These are phyloP conservation scores for Fusarium sp. DNA, from an alignment of 2,329 filamentous ascomycete species.

Conservation along the genomic window DNA sequence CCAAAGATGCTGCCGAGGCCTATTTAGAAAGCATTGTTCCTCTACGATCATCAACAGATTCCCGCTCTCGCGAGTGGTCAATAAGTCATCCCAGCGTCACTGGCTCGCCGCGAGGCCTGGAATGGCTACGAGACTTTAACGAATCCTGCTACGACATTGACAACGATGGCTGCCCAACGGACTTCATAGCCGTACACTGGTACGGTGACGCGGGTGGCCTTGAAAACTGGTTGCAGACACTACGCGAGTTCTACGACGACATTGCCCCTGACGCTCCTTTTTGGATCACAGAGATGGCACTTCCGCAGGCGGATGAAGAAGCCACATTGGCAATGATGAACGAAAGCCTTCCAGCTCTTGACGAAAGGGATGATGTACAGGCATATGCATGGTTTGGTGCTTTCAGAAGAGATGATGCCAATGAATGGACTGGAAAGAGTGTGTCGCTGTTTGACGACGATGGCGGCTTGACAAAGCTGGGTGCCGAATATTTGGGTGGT, in stretches of 20 bases:
- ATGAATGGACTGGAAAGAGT: conserved; percentile 54
- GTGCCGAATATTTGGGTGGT: conserved; percentile 54
- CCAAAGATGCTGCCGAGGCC: conserved; percentile 52
- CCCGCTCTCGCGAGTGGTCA: conserved; percentile 47
- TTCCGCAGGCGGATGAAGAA: conserved; percentile 50
- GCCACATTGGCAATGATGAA: conserved; percentile 55
- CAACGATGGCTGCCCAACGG: conserved; percentile 52
- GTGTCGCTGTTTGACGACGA: conserved; percentile 53
- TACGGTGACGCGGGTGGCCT: conserved; percentile 54
- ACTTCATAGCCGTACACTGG: conserved; percentile 57
- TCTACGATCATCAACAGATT: conserved; percentile 42
- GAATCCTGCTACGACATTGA: conserved; percentile 54
- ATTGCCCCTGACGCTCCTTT: conserved; percentile 37
- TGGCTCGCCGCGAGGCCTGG: conserved; percentile 52
- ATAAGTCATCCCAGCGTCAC: conserved; percentile 57
- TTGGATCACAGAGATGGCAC: conserved; percentile 56
- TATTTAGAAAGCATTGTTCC: conserved; percentile 54
- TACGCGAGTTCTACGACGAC: conserved; percentile 52
- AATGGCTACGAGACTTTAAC: conserved; percentile 56
- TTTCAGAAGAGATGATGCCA: conserved; percentile 53
- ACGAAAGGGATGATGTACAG: conserved; percentile 49
- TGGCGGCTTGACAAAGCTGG: conserved; percentile 53
- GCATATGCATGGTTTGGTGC: conserved; percentile 57
- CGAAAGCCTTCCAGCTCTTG: conserved; percentile 51
- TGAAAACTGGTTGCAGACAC: conserved; percentile 49